These are phyloP conservation scores for Phanerodontia chrysosporium DNA, from an alignment of 768 basidiomycete genomes.

Conservation along the genomic window DNA sequence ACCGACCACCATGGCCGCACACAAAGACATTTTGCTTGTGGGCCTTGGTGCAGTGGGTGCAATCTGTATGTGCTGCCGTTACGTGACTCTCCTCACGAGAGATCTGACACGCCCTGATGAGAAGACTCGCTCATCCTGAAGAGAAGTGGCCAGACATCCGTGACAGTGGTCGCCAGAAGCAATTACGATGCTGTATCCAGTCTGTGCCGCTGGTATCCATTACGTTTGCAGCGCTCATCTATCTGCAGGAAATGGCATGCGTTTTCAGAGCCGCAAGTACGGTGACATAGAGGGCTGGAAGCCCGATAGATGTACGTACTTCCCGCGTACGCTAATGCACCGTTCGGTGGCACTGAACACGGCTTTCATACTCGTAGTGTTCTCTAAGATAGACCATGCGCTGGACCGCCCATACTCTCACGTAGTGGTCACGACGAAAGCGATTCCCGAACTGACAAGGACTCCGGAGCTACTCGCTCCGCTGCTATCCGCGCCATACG, in stretches of 20 bases:
- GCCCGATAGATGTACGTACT: constrained; percentile 55
- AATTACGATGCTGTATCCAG: constrained; percentile 57
- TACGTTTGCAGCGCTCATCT: neutral
- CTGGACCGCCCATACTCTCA: constrained; percentile 57
- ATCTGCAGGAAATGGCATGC: constrained; percentile 47
- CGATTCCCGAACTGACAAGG: constrained; percentile 58
- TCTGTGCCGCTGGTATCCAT: constrained; percentile 15
- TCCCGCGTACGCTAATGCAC: neutral
- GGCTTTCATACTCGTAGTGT: neutral
- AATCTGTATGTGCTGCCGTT: constrained; percentile 40
- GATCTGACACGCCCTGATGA: neutral
- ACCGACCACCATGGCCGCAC: neutral
- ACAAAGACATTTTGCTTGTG: constrained; percentile 53
- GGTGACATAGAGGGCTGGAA: constrained; percentile 55
- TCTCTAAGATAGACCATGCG: constrained; percentile 35
- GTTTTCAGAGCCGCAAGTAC: constrained; percentile 55
- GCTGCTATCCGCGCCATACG: constrained; percentile 46
- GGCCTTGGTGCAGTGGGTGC: constrained; percentile 66
- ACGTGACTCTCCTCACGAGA: neutral
- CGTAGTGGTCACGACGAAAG: constrained; percentile 68
- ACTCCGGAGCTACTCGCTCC: constrained; percentile 56
- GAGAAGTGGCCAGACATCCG: constrained; percentile 52
- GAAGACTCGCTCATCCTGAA: constrained; percentile 55
- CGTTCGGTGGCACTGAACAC: neutral
- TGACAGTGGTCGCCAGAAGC: constrained; percentile 71